Evolutionary conservation across 371 early-diverging fungal genomes (phyloP), one percentile per base, ranked within the genome.

Genomic region (Conidiobolus incongruus): DNA sequence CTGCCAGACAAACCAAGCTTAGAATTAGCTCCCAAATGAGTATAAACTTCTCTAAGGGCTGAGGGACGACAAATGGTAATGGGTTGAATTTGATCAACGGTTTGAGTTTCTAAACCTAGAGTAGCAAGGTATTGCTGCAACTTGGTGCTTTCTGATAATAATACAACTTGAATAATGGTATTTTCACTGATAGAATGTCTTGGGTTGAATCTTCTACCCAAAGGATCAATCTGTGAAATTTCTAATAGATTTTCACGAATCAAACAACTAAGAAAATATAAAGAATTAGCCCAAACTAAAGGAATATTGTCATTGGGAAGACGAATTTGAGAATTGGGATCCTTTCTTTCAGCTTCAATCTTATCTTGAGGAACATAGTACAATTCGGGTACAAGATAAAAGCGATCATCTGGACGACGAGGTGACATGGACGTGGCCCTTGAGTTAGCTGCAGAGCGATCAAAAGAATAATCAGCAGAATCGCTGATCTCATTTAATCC

Each of bases 251-350:
- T 69, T 38, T 89, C 86, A 31, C 72, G 59, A n/a, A 89, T 67
- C 44, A 89, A 52, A 33, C 65, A 62, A 13, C 85, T 84, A 22
- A 86, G 66, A 31, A 81, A 68, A 49, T 76, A 82, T 10, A 89
- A 66, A 1, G 80, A 79, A 40, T 85, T 77, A 2, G 89, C 83
- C 89, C 89, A 89, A 0, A 86, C 89, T 16, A 89, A 59, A 1
- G 89, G 89, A 0, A 85, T 63, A 49, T 89, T 89, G 47, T 84
- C 84, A 47, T 82, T 82, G 4, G 89, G 77, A 19, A 75, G 53
- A 34, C 89, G 69, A n/a, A 64, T 62, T 50, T 82, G 84, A 0
- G 77, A 68, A 17, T 77, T 72, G 12, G 81, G 85, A 24, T 73
- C 50, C 15, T 52, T 57, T 45, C 69, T 73, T 51, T 89, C 89